phyloP scores from a whole-genome alignment of 345 rosid genomes.

The Sisymbrium altissimum region DNA sequence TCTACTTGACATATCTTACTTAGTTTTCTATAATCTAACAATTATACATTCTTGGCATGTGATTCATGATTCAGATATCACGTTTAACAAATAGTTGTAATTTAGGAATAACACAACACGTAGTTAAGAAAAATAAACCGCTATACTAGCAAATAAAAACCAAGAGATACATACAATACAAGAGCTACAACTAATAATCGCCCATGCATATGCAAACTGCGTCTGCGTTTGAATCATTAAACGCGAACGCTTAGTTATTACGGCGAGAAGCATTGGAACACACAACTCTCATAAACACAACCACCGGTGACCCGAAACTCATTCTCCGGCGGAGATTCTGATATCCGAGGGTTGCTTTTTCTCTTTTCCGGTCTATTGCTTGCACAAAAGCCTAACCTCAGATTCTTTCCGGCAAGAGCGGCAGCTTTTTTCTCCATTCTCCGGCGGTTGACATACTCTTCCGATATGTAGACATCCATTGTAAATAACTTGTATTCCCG shows the following conservation, averaged over 20 bases:
- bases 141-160: background rate
- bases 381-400: background rate
- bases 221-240: background rate
- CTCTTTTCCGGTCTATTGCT: conserved; percentile 3
- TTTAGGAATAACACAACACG: background rate
- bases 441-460: conserved; percentile 57
- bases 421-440: conserved; percentile 53
- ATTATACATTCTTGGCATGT: background rate
- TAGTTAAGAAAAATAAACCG: background rate
- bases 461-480: conserved; percentile 68
- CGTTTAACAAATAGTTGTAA: background rate
- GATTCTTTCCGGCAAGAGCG: conserved; percentile 17
- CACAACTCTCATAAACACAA: conserved; percentile 20
- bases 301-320: conserved; percentile 9
- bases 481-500: background rate
- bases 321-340: conserved; percentile 22
- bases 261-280: conserved; percentile 30
- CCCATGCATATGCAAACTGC: conserved; percentile 3
- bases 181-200: background rate
- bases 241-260: background rate
- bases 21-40: background rate
- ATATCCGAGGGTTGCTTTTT: background rate
- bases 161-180: background rate
- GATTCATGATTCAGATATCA: background rate
- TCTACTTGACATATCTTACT: background rate